Evolutionary conservation across 169 alveolate species (phyloP).

Genomic region (Eimeria acervulina): DNA sequence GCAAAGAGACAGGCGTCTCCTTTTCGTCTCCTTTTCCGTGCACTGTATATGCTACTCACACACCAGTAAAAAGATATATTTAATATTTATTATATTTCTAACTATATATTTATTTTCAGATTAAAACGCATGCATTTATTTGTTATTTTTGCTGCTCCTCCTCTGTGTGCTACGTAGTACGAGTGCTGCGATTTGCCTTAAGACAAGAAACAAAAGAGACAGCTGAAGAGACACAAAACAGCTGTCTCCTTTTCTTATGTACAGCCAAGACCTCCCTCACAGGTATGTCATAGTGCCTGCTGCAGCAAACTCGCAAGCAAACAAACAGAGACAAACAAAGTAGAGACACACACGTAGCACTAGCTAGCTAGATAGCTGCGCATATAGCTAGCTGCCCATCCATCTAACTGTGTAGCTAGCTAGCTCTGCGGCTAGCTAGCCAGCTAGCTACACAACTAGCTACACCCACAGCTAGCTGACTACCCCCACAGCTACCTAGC

Average conservation of each 20-base stretch:
- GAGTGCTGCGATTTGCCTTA: not conserved
- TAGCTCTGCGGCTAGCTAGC: not conserved
- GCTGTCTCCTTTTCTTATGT: not conserved
- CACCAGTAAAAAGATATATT: no score
- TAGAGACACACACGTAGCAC: not conserved
- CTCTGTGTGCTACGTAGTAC: no score
- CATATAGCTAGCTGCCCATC: not conserved
- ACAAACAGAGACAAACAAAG: not conserved
- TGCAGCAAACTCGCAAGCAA: not conserved
- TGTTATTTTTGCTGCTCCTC: not conserved
- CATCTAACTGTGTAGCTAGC: not conserved
- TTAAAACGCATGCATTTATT: no score
- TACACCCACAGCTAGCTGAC: not conserved
- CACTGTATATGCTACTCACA: no score
- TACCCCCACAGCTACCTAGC: not conserved
- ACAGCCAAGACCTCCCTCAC: not conserved
- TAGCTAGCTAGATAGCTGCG: not conserved
- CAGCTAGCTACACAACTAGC: slow-evolving; percentile 1
- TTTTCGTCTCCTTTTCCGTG: not conserved
- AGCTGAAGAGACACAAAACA: not conserved
- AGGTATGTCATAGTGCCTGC: not conserved
- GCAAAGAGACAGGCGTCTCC: not conserved
- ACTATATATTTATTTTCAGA: no score
- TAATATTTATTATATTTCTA: no score
- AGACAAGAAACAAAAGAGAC: not conserved